A percentile compares a stretch with the other conserved stretches of the same genome.
phyloP scores from a whole-genome alignment of 2,329 filamentous ascomycete genomes.

The Exophiala dermatitidis region DNA sequence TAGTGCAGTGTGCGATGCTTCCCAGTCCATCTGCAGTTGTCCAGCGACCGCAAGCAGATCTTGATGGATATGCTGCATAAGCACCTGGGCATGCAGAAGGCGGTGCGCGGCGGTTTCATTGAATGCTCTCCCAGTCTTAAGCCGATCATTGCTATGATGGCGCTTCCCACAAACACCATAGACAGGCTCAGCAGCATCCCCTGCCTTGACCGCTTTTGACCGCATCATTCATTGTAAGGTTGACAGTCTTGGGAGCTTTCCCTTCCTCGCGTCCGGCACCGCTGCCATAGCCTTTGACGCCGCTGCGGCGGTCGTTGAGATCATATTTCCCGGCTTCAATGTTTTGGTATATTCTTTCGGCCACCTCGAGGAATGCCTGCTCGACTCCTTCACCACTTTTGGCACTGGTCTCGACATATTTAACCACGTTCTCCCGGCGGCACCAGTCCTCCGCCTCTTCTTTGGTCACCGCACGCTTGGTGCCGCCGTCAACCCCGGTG shows the following conservation, averaged over 20 bases:
- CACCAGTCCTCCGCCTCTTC: conserved; percentile 91
- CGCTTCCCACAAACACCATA: not conserved
- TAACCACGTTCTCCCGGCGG: conserved; percentile 70
- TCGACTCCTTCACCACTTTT: conserved; percentile 95
- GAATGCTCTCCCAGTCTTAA: too few species aligned
- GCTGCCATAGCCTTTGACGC: conserved; percentile 63
- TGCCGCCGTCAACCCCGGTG: conserved; percentile 36
- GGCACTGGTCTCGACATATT: conserved; percentile 93
- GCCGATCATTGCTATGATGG: too few species aligned
- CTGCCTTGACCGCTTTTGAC: conserved; percentile 37
- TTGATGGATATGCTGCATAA: too few species aligned
- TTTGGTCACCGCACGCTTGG: conserved; percentile 63
- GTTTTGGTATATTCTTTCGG: conserved; percentile 92
- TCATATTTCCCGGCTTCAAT: conserved; percentile 94
- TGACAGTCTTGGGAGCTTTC: conserved; percentile 37
- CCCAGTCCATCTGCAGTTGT: too few species aligned
- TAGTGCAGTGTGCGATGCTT: too few species aligned
- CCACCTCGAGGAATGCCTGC: conserved; percentile 83
- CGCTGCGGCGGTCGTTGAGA: conserved; percentile 82
- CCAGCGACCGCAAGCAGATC: too few species aligned
- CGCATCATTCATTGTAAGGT: conserved; percentile 42
- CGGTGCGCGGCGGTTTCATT: too few species aligned
- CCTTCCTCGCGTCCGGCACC: conserved; percentile 32
- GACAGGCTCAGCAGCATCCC: conserved; percentile 24
- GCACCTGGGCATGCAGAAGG: too few species aligned